Conservation (phyloP, 1,284 basidiomycete species). For the Cutaneotrichosporon spelunceum region DNA sequence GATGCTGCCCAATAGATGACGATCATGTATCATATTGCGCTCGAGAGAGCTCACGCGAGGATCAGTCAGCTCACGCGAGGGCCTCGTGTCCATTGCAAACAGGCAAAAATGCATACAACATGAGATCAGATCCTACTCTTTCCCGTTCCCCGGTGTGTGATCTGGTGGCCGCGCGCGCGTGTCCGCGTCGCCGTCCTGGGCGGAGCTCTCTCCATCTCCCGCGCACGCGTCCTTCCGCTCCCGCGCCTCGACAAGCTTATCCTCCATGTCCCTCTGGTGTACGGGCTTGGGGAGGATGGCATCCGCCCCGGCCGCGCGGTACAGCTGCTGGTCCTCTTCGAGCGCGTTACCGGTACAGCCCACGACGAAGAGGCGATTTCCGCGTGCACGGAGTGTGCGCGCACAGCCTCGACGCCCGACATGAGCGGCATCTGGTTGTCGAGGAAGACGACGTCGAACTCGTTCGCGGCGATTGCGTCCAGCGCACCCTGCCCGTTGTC, state of each 20-base stretch:
- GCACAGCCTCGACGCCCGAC: constrained; percentile 69
- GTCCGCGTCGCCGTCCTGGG: no score
- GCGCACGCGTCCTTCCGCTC: constrained; percentile 13
- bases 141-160: no score
- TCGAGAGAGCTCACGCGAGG: no score
- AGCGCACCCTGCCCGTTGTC: constrained; percentile 81
- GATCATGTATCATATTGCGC: no score
- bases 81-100: no score
- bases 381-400: constrained; percentile 63
- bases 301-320: constrained; percentile 70
- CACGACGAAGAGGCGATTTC: constrained; percentile 69
- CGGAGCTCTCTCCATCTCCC: background rate
- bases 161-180: no score
- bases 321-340: constrained; percentile 64
- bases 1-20: no score
- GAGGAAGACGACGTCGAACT: constrained; percentile 20
- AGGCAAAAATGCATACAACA: no score
- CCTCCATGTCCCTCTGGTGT: constrained; percentile 41
- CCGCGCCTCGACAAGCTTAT: constrained; percentile 40
- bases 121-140: no score
- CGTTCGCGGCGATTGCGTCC: constrained; percentile 58
- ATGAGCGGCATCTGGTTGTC: constrained; percentile 60
- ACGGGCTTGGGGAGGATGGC: constrained; percentile 46
- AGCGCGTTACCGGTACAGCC: constrained; percentile 65
- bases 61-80: no score